These are phyloP conservation scores for Tremellales sp. DNA, from an alignment of 1,284 basidiomycete genomes.

Conservation along the genomic window DNA sequence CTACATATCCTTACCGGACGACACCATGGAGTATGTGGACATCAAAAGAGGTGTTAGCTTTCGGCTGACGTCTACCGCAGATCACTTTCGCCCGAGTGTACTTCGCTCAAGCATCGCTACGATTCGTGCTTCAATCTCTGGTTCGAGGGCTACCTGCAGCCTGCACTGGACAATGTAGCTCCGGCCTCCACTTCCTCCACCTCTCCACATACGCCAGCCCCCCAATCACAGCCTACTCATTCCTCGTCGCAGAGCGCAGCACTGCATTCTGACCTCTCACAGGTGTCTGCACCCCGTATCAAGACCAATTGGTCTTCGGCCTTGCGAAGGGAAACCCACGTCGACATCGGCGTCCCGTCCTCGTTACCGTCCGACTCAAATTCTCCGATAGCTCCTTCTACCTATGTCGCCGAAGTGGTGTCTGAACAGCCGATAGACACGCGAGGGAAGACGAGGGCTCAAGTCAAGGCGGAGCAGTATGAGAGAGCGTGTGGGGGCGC, in stretches of 20 bases:
- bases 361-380: slow-evolving; percentile 1
- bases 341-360: neutral
- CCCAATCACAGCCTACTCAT: slow-evolving; percentile 1
- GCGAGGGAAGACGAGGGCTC: slow-evolving; percentile 37
- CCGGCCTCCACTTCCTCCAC: slow-evolving; percentile 5
- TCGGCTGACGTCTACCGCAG: slow-evolving; percentile 12
- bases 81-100: slow-evolving; percentile 69
- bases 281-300: neutral
- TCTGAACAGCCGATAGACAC: slow-evolving; percentile 28
- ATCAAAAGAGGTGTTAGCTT: neutral
- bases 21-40: slow-evolving; percentile 6
- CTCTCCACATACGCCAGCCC: slow-evolving; percentile 8
- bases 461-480: slow-evolving; percentile 65
- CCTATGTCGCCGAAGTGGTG: neutral
- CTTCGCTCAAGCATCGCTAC: slow-evolving; percentile 81
- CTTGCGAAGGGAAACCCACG: neutral
- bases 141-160: slow-evolving; percentile 92
- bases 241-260: neutral
- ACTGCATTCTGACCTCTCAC: neutral
- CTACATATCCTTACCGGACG: neutral
- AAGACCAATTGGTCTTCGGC: slow-evolving; percentile 21
- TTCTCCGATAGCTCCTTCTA: neutral
- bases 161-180: slow-evolving; percentile 49
- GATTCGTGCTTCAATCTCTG: slow-evolving; percentile 93
- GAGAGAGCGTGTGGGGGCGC: slow-evolving; percentile 73